phyloP scores from a whole-genome alignment of 495 filamentous ascomycete species.

The Penicillium argentinense region DNA sequence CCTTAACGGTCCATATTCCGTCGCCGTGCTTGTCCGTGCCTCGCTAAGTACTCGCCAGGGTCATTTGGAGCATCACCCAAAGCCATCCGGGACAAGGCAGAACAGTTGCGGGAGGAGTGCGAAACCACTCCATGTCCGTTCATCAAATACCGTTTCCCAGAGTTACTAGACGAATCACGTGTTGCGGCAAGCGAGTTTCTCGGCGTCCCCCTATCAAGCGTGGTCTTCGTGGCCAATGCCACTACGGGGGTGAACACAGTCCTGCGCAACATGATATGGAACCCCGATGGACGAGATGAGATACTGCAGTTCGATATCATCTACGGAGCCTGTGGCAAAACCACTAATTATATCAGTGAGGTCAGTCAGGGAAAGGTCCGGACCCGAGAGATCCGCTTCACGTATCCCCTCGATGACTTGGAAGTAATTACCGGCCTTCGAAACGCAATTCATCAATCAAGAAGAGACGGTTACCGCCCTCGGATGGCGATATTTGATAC shows the following conservation, averaged over 20 bases:
- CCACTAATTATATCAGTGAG: constrained; percentile 65
- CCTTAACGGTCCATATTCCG: too few relatives aligned
- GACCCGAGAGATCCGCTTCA: constrained; percentile 28
- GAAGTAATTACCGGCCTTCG: constrained; percentile 51
- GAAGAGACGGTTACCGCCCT: constrained; percentile 37
- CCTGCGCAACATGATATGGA: constrained; percentile 61
- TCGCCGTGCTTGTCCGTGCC: too few relatives aligned
- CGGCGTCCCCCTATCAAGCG: constrained; percentile 54
- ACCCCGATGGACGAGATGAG: constrained; percentile 45
- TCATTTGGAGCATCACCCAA: constrained; percentile 74
- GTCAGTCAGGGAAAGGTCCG: constrained; percentile 34
- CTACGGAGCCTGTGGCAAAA: constrained; percentile 69
- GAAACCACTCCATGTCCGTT: constrained; percentile 69
- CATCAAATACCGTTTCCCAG: constrained; percentile 61
- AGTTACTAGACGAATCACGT: constrained; percentile 61
- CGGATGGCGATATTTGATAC: constrained; percentile 72
- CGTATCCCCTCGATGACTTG: constrained; percentile 59
- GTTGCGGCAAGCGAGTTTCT: constrained; percentile 61
- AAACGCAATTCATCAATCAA: constrained; percentile 39
- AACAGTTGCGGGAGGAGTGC: constrained; percentile 51
- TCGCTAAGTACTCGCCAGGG: constrained; percentile 33
- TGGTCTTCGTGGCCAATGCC: constrained; percentile 74
- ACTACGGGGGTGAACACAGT: constrained; percentile 76
- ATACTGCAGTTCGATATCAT: constrained; percentile 66
- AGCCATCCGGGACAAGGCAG: constrained; percentile 52